phyloP scores from a whole-genome alignment of 1,284 basidiomycete genomes.

The Ceratobasidium papillatum region DNA sequence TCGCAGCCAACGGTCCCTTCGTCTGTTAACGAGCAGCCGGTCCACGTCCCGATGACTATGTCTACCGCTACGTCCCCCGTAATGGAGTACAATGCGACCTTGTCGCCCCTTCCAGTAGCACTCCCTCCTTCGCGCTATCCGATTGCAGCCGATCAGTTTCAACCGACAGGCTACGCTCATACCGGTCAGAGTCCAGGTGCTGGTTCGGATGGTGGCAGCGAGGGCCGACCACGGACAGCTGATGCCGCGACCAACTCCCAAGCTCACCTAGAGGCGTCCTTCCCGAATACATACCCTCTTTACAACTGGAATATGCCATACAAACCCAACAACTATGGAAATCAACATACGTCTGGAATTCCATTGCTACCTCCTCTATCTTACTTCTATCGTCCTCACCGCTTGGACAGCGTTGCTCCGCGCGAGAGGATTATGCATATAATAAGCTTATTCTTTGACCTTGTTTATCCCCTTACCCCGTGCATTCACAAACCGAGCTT shows the following conservation, averaged over 20 bases:
- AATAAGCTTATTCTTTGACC: constrained; percentile 86
- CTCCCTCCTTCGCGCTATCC: constrained; percentile 74
- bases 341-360: constrained; percentile 55
- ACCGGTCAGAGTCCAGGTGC: constrained; percentile 35
- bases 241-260: constrained; percentile 3
- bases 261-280: constrained; percentile 35
- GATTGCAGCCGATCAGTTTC: constrained; percentile 70
- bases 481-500: constrained; percentile 81
- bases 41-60: constrained; percentile 30
- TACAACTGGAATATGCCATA: constrained; percentile 78
- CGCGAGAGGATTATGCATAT: constrained; percentile 79
- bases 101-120: constrained; percentile 15
- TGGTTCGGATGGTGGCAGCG: constrained; percentile 29
- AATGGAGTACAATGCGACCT: constrained; percentile 35
- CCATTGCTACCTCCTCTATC: constrained; percentile 69
- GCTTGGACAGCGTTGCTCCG: constrained; percentile 77
- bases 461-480: constrained; percentile 85
- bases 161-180: constrained; percentile 34
- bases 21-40: constrained; percentile 29
- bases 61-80: constrained; percentile 27
- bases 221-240: constrained; percentile 36
- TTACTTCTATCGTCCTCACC: constrained; percentile 71
- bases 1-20: constrained; percentile 37
- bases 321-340: constrained; percentile 55
- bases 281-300: constrained; percentile 58